Base-by-base conservation (phyloP, 2,329 filamentous ascomycete genomes). In the Venturia carpophila region DNA sequence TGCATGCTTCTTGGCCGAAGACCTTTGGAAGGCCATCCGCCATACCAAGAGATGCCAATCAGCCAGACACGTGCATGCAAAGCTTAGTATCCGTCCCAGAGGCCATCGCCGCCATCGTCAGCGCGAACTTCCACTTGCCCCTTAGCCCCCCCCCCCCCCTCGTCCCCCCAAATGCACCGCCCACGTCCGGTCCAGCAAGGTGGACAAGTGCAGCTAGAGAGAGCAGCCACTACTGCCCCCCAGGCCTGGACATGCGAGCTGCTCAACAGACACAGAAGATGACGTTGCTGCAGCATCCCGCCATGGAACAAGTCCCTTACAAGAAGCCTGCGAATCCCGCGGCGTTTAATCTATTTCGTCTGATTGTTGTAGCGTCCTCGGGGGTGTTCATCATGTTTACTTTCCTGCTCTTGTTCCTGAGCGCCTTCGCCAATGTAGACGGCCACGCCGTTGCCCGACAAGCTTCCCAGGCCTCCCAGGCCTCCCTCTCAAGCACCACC, bases 301-400 rank as follows among this genome's bases (percentile, higher is more conserved):
- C 11, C 15, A 19, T n/a, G 52, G 52, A 58, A 1, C 1, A 13
- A 15, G 17, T n/a, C 5, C 17, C 27, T 10, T 37, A 58, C 52
- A 58, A 58, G 19, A 58, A 37, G 15, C 52, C 30, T 27, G 21
- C 7, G 4, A 37, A n/a, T n/a, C 37, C 52, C 27, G 17, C 9
- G 17, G 17, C 52, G 1, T 58, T n/a, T n/a, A 37, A 58, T 37
- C 27, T 37, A 58, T 58, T 58, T n/a, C 52, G 52, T 4, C 6
- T 58, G 15, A 58, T 58, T 58, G 52, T 58, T 5, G 10, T 58
- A 19, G 52, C 30, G n/a, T 37, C 49, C 5, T 64, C 63, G 19
- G 63, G 30, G 19, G 37, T 43, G 15, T 64, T 64, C 37, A 34
- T 64, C 27, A 55, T 64, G 63, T 58, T 56, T 11, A 64, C 63